These are phyloP conservation scores for Pholiota adiposa DNA, from an alignment of 1,284 basidiomycete species.

Conservation along the genomic window DNA sequence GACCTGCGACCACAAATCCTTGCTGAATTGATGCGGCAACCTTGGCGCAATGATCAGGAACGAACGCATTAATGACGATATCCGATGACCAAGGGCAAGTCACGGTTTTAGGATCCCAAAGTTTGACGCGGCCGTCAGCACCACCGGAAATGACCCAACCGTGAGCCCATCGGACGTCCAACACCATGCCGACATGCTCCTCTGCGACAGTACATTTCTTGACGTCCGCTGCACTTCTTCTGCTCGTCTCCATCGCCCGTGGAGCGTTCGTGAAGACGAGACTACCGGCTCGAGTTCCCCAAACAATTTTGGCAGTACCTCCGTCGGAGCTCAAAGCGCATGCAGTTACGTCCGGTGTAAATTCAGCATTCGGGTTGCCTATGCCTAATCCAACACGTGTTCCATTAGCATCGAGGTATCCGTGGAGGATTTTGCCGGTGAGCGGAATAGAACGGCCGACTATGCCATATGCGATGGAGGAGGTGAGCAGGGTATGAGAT, in stretches of 20 bases:
- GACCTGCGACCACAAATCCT: constrained; percentile 53
- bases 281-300: constrained; percentile 79
- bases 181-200: constrained; percentile 62
- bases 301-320: constrained; percentile 70
- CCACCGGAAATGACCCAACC: constrained; percentile 55
- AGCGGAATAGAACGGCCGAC: constrained; percentile 78
- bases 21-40: constrained; percentile 47
- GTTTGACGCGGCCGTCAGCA: constrained; percentile 67
- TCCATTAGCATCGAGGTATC: constrained; percentile 74
- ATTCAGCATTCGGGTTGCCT: constrained; percentile 81
- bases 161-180: constrained; percentile 54
- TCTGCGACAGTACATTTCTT: constrained; percentile 54
- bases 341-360: constrained; percentile 67
- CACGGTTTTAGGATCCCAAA: constrained; percentile 67
- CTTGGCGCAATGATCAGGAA: constrained; percentile 53
- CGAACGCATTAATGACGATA: constrained; percentile 33
- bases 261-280: constrained; percentile 65
- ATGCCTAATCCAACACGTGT: constrained; percentile 66
- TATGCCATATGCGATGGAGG: constrained; percentile 73
- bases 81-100: constrained; percentile 67
- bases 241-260: constrained; percentile 59
- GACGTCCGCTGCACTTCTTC: constrained; percentile 49
- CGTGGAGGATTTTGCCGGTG: constrained; percentile 71
- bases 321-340: constrained; percentile 65
- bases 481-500: constrained; percentile 60